These are phyloP conservation scores for Cadophora sp. DNA, from an alignment of 2,329 filamentous ascomycete genomes.

Conservation along the genomic window DNA sequence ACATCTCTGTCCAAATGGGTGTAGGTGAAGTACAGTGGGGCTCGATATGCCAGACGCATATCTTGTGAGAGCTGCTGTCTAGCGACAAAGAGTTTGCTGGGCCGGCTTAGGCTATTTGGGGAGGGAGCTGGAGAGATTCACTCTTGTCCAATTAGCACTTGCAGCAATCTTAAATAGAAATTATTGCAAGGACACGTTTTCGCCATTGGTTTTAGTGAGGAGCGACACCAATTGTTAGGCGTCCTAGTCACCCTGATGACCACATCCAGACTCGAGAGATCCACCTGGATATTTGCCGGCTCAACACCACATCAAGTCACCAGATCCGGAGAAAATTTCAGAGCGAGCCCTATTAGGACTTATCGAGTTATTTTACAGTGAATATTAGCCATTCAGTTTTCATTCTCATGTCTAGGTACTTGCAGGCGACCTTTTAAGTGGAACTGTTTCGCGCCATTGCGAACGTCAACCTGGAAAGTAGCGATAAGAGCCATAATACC, in stretches of 20 bases:
- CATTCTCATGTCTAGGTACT: too few relatives aligned
- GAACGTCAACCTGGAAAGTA: too few relatives aligned
- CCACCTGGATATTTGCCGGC: neutral
- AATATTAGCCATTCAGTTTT: too few relatives aligned
- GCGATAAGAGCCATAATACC: too few relatives aligned
- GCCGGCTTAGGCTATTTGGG: neutral
- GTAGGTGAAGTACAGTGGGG: neutral
- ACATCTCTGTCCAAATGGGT: neutral
- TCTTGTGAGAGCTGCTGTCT: neutral
- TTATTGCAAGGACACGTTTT: constrained; percentile 3
- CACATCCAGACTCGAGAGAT: neutral
- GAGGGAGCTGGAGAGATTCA: neutral
- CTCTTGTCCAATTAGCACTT: neutral
- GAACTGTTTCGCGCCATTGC: too few relatives aligned
- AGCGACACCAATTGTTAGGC: neutral
- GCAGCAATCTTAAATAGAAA: constrained; percentile 13
- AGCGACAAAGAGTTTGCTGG: constrained; percentile 1
- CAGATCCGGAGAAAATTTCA: neutral
- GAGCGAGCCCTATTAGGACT: too few relatives aligned
- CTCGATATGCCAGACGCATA: neutral
- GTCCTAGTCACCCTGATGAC: too few relatives aligned
- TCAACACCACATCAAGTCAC: neutral
- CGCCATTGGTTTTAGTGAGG: neutral
- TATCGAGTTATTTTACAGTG: too few relatives aligned
- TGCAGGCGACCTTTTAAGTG: too few relatives aligned